Percentiles rank a stretch among this genome's conserved stretches.
Conservation (phyloP, 2,329 filamentous ascomycete genomes). For the Colletotrichum lini region DNA sequence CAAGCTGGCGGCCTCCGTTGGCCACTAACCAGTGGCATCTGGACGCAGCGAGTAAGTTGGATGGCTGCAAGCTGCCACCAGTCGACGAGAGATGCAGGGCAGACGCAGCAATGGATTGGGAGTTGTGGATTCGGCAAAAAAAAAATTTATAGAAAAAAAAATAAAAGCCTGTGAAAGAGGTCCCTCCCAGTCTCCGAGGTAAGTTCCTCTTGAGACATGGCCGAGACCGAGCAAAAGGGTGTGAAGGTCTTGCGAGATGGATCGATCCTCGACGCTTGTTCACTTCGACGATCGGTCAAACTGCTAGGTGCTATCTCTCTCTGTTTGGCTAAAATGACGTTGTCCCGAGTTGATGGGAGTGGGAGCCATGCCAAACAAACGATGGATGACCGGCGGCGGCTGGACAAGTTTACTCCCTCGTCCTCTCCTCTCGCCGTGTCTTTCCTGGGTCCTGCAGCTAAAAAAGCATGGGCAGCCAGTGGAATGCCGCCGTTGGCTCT, state of each 20-base stretch:
- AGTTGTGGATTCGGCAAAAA: not conserved
- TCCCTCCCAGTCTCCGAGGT: slow-evolving; percentile 16
- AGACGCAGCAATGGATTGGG: slow-evolving; percentile 11
- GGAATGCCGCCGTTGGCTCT: slow-evolving; percentile 18
- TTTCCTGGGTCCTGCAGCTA: slow-evolving; percentile 37
- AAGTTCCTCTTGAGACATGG: slow-evolving; percentile 22
- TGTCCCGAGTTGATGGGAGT: slow-evolving; percentile 22
- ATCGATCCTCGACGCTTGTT: slow-evolving; percentile 20
- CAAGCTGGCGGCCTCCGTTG: slow-evolving; percentile 34
- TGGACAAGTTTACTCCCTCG: slow-evolving; percentile 9
- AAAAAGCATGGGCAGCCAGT: slow-evolving; percentile 12
- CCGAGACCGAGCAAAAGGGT: slow-evolving; percentile 29
- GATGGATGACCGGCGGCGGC: not conserved
- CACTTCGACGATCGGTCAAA: slow-evolving; percentile 14
- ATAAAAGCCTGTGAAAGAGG: slow-evolving; percentile 19
- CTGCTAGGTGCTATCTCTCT: slow-evolving; percentile 10
- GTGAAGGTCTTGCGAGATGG: slow-evolving; percentile 22
- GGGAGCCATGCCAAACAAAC: not conserved
- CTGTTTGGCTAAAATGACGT: slow-evolving; percentile 23
- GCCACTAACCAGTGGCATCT: slow-evolving; percentile 15
- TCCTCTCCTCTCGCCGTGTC: slow-evolving; percentile 3
- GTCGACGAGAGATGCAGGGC: slow-evolving; percentile 20
- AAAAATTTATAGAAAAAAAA: not conserved
- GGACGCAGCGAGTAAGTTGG: slow-evolving; percentile 26
- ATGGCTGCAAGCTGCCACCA: slow-evolving; percentile 9